These are phyloP conservation scores for Monascus ruber DNA, from an alignment of 2,329 filamentous ascomycete species.

Conservation along the genomic window DNA sequence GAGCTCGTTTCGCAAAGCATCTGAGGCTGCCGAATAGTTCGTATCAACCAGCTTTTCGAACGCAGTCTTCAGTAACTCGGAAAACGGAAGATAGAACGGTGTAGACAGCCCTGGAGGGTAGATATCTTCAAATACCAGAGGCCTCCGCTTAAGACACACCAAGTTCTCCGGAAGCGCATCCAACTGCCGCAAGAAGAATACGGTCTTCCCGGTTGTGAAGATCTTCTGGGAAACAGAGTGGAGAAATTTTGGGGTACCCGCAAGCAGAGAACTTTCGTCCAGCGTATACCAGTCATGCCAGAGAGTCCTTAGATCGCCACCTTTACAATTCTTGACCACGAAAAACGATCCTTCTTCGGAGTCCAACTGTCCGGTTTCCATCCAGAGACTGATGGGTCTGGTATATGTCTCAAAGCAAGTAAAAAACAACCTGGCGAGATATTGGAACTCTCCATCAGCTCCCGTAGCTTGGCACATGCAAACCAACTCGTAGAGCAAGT, in stretches of 20 bases:
- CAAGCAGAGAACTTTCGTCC: slow-evolving; percentile 42
- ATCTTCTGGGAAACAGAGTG: slow-evolving; percentile 58
- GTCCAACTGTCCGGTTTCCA: slow-evolving; percentile 63
- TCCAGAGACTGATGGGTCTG: slow-evolving; percentile 70
- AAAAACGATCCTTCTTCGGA: slow-evolving; percentile 63
- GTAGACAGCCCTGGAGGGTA: slow-evolving; percentile 27
- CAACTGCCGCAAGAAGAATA: slow-evolving; percentile 68
- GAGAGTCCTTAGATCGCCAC: slow-evolving; percentile 50
- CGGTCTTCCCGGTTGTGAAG: slow-evolving; percentile 79
- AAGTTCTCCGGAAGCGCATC: slow-evolving; percentile 30
- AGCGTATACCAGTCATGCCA: slow-evolving; percentile 70
- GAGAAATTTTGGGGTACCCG: slow-evolving; percentile 66
- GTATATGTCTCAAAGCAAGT: slow-evolving; percentile 74
- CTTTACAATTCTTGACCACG: slow-evolving; percentile 47
- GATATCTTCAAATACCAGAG: slow-evolving; percentile 19
- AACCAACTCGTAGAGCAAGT: slow-evolving; percentile 62
- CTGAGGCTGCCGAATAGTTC: slow-evolving; percentile 60
- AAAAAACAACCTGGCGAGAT: slow-evolving; percentile 60
- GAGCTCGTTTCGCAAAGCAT: slow-evolving; percentile 53
- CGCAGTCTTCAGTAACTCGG: slow-evolving; percentile 59
- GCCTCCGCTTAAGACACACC: slow-evolving; percentile 23
- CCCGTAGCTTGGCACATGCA: slow-evolving; percentile 60
- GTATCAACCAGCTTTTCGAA: slow-evolving; percentile 68
- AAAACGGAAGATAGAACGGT: slow-evolving; percentile 28
- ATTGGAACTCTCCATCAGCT: slow-evolving; percentile 49